A percentile compares a stretch with the other conserved stretches of the same genome.
phyloP scores from a whole-genome alignment of 306 rosid genomes.

The Ammopiptanthus mongolicus region DNA sequence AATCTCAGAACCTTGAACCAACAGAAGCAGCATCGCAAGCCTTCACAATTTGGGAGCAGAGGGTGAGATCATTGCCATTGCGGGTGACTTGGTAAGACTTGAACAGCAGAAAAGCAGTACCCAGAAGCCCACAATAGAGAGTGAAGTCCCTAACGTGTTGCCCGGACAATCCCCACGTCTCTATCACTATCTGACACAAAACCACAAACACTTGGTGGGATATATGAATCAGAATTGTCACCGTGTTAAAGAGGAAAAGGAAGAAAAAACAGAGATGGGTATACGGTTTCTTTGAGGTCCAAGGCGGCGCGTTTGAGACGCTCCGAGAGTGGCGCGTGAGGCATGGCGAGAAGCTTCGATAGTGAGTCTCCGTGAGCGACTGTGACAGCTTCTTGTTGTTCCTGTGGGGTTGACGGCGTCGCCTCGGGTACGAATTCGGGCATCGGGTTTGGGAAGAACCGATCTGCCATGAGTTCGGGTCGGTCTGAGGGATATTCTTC shows the following conservation, averaged over 20 bases:
- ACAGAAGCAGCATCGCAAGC: slow-evolving; percentile 64
- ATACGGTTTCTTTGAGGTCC: slow-evolving; percentile 73
- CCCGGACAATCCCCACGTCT: slow-evolving; percentile 52
- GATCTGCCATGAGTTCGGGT: slow-evolving; percentile 45
- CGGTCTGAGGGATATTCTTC: background rate
- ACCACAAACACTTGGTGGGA: slow-evolving; percentile 29
- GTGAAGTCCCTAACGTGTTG: slow-evolving; percentile 47
- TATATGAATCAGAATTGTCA: background rate
- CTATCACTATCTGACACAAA: slow-evolving; percentile 49
- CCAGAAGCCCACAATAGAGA: slow-evolving; percentile 68
- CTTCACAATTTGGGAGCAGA: slow-evolving; percentile 59
- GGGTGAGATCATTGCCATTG: slow-evolving; percentile 46
- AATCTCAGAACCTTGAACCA: slow-evolving; percentile 37
- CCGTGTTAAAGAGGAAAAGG: background rate
- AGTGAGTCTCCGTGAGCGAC: slow-evolving; percentile 35
- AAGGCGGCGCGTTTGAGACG: slow-evolving; percentile 69
- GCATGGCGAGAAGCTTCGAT: slow-evolving; percentile 52
- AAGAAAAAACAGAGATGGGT: background rate
- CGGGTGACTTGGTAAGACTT: slow-evolving; percentile 44
- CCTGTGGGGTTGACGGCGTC: slow-evolving; percentile 22
- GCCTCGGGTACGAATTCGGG: slow-evolving; percentile 58
- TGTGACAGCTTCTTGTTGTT: slow-evolving; percentile 23
- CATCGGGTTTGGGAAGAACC: slow-evolving; percentile 57
- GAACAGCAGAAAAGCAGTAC: slow-evolving; percentile 64
- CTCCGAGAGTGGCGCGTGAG: slow-evolving; percentile 48